Evolutionary conservation across 345 rosid genomes (phyloP), one percentile per base, ranked within the genome.

Genomic region (Gossypium longicalyx): DNA sequence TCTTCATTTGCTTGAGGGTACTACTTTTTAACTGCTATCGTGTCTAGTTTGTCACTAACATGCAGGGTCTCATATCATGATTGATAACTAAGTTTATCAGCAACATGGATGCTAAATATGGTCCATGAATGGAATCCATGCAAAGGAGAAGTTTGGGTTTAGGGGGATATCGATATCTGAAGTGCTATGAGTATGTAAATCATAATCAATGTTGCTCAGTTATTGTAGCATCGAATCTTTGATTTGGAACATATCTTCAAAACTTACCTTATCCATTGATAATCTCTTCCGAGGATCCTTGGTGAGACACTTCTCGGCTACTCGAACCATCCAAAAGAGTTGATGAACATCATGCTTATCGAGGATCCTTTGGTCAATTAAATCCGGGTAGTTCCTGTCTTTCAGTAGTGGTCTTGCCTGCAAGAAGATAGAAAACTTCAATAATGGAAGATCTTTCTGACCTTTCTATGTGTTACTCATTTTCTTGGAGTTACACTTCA

Each of bases 361-460:
- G 60, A 79, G 22, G 27, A 90, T 88, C 78, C 88, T 80, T 8
- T 67, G 78, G 70, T 90, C 94, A 15, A 90, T 83, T 45, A 88
- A 74, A 79, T 73, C 86, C 19, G 89, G 90, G 47, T 87, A 90
- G 70, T 90, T 90, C 71, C 84, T 79, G 63, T 87, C 87, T 64
- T 90, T 88, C 17, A 90, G 59, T 27, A 85, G 74, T 27, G 92
- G 90, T 65, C 92, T 83, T 76, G 94, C 91, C 94, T 88, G 89
- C 34, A 57, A 63, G 56, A 70, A 29, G 47, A 63, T 13, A 2
- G n/a, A 2, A 54, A 34, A 20, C 11, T 70, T 56, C 7, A 45
- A 7, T n/a, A 71, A 4, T 20, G 48, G 23, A 64, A 25, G 44
- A 45, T 22, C 63, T 23, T 23, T 22, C 2, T 57, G 64, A 60